Base-by-base conservation (phyloP, 805 yeast genomes). In the Lachancea lanzarotensis region DNA sequence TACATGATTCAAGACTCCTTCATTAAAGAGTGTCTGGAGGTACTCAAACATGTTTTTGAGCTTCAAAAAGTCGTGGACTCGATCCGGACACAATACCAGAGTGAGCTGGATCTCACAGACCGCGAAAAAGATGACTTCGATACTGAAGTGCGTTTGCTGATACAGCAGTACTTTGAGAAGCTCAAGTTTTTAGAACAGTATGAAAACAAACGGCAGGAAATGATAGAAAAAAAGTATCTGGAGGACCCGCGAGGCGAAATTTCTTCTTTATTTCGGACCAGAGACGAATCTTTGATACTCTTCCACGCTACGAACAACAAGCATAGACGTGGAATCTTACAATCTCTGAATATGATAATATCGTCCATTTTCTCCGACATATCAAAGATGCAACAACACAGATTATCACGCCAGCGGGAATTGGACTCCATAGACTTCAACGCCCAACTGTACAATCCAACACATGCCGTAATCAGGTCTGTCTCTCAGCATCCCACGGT, bases 91-190 rank as follows among this genome's bases (percentile, higher is more conserved):
- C 51, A 56, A 25, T 70, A 69, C 41, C 43, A 60, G 38, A 45
- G 48, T 38, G 53, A 51, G 38, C 42, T 42, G 38, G 58, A 42
- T 41, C 42, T 45, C 13, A 53, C 72, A 20, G 69, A 70, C 26
- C 68, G 63, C 9, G 81, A 78, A 33, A 75, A 78, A 52, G 77
- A 78, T 48, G 69, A 71, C 31, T 69, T 80, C 18, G 84, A 79
- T 51, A 73, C 76, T 39, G 79, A 78, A 46, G 68, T 78, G 35
- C 71, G 77, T 45, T 53, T 72, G 19, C 75, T 76, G 54, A 52
- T 79, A 38, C 81, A 76, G 51, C 71, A 71, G 45, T 66, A 76
- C 50, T 71, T 71, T 48, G 76, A 74, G 46, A 73, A 77, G 54
- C 67, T 77, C 38, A 74, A 73, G 47, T 57, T 68, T 43, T 56